Base-by-base conservation (phyloP, 805 yeast genomes). In the Blastobotrys chiropterorum region DNA sequence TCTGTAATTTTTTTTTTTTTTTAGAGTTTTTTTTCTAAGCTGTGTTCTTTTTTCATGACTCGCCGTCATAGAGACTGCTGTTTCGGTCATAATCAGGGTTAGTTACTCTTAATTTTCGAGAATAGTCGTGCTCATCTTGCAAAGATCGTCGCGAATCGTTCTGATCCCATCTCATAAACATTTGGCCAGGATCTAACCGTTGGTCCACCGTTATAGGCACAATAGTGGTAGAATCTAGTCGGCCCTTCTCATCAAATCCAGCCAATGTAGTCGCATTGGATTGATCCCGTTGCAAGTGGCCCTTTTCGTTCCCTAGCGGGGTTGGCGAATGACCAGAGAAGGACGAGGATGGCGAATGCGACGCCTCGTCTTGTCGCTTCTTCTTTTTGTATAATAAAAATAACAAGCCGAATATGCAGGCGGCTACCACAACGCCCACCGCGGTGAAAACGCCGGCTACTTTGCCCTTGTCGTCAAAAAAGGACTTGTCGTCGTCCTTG, bases 401-500 rank as follows among this genome's bases (percentile, higher is more conserved):
- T 11, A 79, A 41, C 1, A 83, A 54, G 0, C 73, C 69, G 0
- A 69, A 59, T 1, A 83, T 47, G 0, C 82, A 46, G 1, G 74
- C 74, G 0, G 79, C 59, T 0, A 69, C 77, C 0, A 83, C 82
- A 1, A 88, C 59, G 1, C 90, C 96, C 15, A 88, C 94, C 0
- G 79, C 90, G 1, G 85, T 80, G 67, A 88, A 88, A 0, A 89
- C 85, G 2, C 95, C 96, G 0, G 90, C 95, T 1, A 88, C 94
- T 63, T 84, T 85, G 0, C 92, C 95, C 45, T 79, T 79, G 46
- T 80, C 71, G 52, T 76, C 73, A 74, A 85, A 88, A 62, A 84
- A 88, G 2, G 82, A 71, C 16, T 60, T 47, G 21, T 53, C 42
- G 3, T 13, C 34, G 34, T 17, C 46, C 4, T 15, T 21, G 16